Base-by-base conservation (phyloP, 2,329 filamentous ascomycete species). In the Monilinia laxa region DNA sequence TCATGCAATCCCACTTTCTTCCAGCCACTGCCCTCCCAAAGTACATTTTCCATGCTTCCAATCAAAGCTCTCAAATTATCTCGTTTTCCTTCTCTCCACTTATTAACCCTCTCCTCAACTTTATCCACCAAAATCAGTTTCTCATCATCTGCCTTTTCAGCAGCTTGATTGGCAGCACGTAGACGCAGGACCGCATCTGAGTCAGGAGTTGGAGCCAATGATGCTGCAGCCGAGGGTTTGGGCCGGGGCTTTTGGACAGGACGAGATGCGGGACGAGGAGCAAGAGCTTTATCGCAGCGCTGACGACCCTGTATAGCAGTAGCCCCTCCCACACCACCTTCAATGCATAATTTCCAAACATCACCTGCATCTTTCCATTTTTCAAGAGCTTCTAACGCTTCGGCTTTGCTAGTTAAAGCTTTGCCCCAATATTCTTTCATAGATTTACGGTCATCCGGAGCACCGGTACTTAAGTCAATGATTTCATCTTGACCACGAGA, bases 1-100 rank as follows among this genome's bases (percentile, higher is more conserved):
- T 99, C 95, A 71, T 93, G 90, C 87, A 99, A 87, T 42, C 92
- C 93, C 66, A 98, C 89, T 81, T 96, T 97, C 82, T 97, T 97
- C 95, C 95, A 99, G 4, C 92, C 93, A 70, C 92, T 92, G 53
- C 89, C 89, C 70, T 92, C 88, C 95, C 95, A 99, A 38, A 99
- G 83, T 38, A 99, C 93, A 51, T 84, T 85, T 75, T 99, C 94
- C 73, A 99, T 78, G 74, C 92, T 96, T 3, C 90, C 91, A 49
- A 99, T 80, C 60, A 99, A 80, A 0, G 94, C 95, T 9, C 95
- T 87, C 57, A 99, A 78, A 77, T 99, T 99, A 70, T 97, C 94
- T 66, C 92, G 84, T 80, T 98, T 98, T 3, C 93, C 93, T 64
- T 92, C 90, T 68, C 92, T 90, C 95, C 95, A 99, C 1, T 87